Base-by-base conservation (phyloP, 192 early-diverging fungal species). In the Rhizoclosmatium sp. region DNA sequence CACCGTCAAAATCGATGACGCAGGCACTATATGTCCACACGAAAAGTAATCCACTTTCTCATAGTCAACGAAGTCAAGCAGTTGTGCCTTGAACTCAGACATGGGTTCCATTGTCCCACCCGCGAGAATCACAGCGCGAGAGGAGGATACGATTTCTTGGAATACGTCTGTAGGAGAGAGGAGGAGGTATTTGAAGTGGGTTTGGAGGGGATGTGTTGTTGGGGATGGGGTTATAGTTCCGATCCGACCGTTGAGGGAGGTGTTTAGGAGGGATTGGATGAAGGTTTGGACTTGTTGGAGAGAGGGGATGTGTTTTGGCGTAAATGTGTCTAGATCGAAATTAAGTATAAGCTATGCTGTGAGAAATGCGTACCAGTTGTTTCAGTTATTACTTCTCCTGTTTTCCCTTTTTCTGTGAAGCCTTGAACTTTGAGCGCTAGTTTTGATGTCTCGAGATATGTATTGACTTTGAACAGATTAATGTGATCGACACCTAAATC, bases 81-180 rank as follows among this genome's bases (percentile, higher is more conserved):
- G 75, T 79, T 80, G 76, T 64, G 45, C 54, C 5, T 47, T 78
- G 5, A 87, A 80, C 40, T 85, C 87, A 69, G 86, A 80, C 41
- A 95, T 91, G 1, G 95, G 96, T 75, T 92, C 90, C 94, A 99
- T 95, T 0, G 97, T 99, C 23, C 97, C 97, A 71, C 97, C 96
- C 0, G 95, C 94, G 39, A 99, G 82, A 5, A 99, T 81, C 0
- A 99, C 91, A 45, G 93, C 91, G 51, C 93, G 85, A 0, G 95
- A 92, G 59, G 97, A 93, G 4, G 89, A 81, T 3, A 96, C 91
- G 12, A 99, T 87, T 19, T 88, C 87, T 65, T 86, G 81, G 80
- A 99, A 97, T 4, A 85, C 84, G 67, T 93, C 91, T 1, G 94
- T 89, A 3, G 97, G 95, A 69, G 95, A 95, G 31, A 99, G 80